Conservation (phyloP, 2,329 filamentous ascomycete genomes). For the Colletotrichum sp. region DNA sequence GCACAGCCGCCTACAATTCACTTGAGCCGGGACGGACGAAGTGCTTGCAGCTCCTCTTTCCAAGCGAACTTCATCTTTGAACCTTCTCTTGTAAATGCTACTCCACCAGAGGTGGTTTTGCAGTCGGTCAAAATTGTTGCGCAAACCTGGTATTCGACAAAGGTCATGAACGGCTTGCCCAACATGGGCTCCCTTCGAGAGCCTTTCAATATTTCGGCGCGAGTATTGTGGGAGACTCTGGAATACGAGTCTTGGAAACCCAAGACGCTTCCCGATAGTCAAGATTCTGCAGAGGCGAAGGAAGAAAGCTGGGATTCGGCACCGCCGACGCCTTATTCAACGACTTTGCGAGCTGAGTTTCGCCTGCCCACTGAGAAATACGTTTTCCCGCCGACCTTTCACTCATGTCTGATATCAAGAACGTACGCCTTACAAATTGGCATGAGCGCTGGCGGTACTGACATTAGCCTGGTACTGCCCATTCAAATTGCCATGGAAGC, state of each 20-base stretch:
- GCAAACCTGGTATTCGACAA: constrained; percentile 56
- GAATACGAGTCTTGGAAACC: constrained; percentile 36
- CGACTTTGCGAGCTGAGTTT: constrained; percentile 52
- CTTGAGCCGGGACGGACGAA: constrained; percentile 52
- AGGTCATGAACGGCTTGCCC: constrained; percentile 49
- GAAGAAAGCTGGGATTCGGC: constrained; percentile 8
- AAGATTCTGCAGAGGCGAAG: constrained; percentile 22
- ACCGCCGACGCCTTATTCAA: constrained; percentile 31
- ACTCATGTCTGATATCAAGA: constrained; percentile 61
- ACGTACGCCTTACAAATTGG: constrained; percentile 56
- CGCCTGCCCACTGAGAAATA: constrained; percentile 50
- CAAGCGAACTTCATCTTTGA: constrained; percentile 52
- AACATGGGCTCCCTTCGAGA: constrained; percentile 53
- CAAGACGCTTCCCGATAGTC: neutral
- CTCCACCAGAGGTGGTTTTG: constrained; percentile 52
- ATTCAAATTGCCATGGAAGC: constrained; percentile 55
- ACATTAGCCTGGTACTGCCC: constrained; percentile 50
- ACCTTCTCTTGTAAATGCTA: constrained; percentile 43
- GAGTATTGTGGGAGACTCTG: constrained; percentile 58
- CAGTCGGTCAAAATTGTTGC: constrained; percentile 55
- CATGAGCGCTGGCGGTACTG: constrained; percentile 45
- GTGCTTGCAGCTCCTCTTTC: constrained; percentile 44
- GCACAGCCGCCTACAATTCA: constrained; percentile 53
- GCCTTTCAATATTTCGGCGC: constrained; percentile 24
- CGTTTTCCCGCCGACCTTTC: constrained; percentile 61